Conservation (phyloP, 768 basidiomycete species). For the Chalciporus piperatus region DNA sequence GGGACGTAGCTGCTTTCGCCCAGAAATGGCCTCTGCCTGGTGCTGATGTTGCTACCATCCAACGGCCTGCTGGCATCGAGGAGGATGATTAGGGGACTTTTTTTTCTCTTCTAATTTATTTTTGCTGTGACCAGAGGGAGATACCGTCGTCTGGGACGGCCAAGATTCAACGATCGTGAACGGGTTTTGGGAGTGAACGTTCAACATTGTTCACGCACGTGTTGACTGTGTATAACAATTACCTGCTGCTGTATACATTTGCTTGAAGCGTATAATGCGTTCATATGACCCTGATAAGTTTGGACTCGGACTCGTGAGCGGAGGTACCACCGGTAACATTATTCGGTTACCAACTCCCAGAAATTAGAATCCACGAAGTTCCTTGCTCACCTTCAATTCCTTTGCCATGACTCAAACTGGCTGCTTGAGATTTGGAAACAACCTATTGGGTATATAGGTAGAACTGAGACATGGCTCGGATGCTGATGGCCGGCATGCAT, state of each 20-base stretch:
- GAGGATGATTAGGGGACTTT: conserved; percentile 40
- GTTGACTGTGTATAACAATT: conserved; percentile 5
- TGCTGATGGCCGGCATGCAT: too few species aligned
- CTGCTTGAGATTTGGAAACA: too few species aligned
- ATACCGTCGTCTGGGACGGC: neutral
- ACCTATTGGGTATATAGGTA: too few species aligned
- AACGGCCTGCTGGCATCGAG: conserved; percentile 62
- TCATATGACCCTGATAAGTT: too few species aligned
- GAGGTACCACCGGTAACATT: too few species aligned
- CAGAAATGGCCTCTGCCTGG: conserved; percentile 92
- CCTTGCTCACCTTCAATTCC: too few species aligned
- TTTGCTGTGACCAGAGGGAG: conserved; percentile 1
- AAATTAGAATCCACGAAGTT: too few species aligned
- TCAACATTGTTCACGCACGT: conserved; percentile 30
- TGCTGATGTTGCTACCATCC: conserved; percentile 49
- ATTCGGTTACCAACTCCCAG: too few species aligned
- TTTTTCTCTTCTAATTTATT: neutral
- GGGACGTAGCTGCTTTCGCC: conserved; percentile 82
- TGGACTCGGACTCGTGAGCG: too few species aligned
- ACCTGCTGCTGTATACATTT: conserved; percentile 29
- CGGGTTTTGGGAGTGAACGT: conserved; percentile 26
- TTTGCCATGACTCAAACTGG: too few species aligned
- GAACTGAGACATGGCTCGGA: too few species aligned
- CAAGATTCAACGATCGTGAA: conserved; percentile 57
- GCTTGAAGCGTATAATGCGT: neutral